Percentiles rank a stretch among this genome's conserved stretches.
phyloP scores from a whole-genome alignment of 805 yeast genomes.

The Ogataea haglerorum region DNA sequence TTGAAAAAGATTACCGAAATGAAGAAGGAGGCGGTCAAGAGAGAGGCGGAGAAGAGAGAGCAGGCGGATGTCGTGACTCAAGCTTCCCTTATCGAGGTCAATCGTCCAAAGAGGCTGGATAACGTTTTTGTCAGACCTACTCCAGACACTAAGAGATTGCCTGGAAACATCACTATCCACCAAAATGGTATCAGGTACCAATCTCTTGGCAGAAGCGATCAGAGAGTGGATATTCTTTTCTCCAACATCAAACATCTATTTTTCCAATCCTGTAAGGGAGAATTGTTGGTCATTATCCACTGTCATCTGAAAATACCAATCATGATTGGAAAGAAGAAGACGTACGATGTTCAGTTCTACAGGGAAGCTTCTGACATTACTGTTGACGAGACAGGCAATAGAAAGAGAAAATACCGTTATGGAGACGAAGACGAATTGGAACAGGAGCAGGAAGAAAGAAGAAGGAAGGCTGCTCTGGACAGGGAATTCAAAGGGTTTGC shows the following conservation, averaged over 20 bases:
- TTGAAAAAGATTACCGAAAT: constrained; percentile 86
- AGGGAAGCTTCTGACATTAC: constrained; percentile 95
- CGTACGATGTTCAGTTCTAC: constrained; percentile 92
- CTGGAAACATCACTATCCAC: constrained; percentile 87
- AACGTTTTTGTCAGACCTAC: constrained; percentile 90
- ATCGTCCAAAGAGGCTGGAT: constrained; percentile 83
- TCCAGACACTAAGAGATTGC: constrained; percentile 94
- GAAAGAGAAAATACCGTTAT: constrained; percentile 79
- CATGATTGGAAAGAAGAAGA: constrained; percentile 93
- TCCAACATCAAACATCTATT: constrained; percentile 89
- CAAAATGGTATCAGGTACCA: constrained; percentile 95
- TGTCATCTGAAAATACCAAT: constrained; percentile 90
- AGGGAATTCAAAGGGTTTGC: constrained; percentile 88
- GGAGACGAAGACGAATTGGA: constrained; percentile 99
- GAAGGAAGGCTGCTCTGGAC: constrained; percentile 85
- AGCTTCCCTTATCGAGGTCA: constrained; percentile 79
- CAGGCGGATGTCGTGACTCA: constrained; percentile 93
- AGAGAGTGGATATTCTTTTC: constrained; percentile 81
- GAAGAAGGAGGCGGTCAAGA: constrained; percentile 85
- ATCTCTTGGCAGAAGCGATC: constrained; percentile 79
- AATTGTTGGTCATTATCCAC: constrained; percentile 87
- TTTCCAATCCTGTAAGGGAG: constrained; percentile 95
- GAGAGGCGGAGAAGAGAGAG: constrained; percentile 87
- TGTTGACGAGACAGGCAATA: constrained; percentile 94
- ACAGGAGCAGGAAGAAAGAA: constrained; percentile 97